Conservation (phyloP, 2,329 filamentous ascomycete species). For the Diaporthe longicolla region DNA sequence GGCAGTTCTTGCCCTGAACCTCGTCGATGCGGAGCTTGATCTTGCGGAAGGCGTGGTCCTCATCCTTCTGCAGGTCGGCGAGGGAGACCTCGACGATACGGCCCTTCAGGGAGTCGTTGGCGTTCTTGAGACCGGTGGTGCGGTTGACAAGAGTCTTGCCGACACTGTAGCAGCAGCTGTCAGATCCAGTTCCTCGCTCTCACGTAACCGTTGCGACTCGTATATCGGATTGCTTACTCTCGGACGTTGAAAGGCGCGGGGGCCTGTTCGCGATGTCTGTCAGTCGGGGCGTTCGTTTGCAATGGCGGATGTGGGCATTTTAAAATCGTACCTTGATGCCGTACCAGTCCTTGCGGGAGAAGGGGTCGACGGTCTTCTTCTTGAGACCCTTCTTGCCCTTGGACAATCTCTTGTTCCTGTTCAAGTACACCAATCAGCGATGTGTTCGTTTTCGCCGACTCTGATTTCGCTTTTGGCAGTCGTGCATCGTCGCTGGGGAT, state of each 20-base stretch:
- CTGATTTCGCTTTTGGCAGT: conserved; percentile 1
- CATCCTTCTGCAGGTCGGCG: conserved; percentile 99
- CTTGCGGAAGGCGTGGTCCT: conserved; percentile 99
- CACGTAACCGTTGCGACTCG: conserved; percentile 32
- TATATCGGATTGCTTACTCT: conserved; percentile 79
- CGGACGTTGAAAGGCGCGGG: conserved; percentile 95
- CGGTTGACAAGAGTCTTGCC: conserved; percentile 99
- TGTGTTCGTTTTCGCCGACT: conserved; percentile 22
- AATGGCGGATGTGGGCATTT: not conserved
- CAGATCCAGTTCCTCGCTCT: conserved; percentile 30
- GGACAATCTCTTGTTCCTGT: conserved; percentile 99
- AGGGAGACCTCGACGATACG: conserved; percentile 99
- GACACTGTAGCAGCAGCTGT: conserved; percentile 74
- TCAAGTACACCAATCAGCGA: conserved; percentile 46
- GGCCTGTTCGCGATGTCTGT: conserved; percentile 69
- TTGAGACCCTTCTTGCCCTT: conserved; percentile 99
- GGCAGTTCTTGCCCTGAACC: conserved; percentile 99
- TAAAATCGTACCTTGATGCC: conserved; percentile 84
- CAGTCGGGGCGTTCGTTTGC: conserved; percentile 42
- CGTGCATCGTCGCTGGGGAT: conserved; percentile 42
- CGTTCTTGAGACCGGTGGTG: conserved; percentile 99
- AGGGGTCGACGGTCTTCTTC: conserved; percentile 99
- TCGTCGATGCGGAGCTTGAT: conserved; percentile 98
- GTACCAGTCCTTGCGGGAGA: conserved; percentile 99
- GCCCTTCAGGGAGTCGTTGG: conserved; percentile 98